phyloP scores from a whole-genome alignment of 2,329 filamentous ascomycete species.

The Beauveria asiatica region DNA sequence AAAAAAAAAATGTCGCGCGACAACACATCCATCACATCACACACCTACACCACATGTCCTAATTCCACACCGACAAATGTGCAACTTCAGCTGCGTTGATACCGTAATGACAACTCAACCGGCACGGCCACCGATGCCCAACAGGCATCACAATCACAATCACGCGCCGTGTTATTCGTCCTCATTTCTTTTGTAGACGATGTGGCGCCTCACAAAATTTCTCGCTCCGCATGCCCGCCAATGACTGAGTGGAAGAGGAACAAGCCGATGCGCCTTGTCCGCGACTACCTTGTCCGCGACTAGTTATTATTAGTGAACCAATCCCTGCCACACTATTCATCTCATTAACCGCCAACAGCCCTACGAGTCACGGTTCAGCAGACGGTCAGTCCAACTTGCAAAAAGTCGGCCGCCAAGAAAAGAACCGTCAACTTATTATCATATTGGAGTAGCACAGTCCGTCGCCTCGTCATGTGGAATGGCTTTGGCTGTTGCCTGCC shows the following conservation, averaged over 20 bases:
- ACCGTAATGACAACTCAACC: not conserved
- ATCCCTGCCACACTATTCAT: not conserved
- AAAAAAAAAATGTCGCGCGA: not conserved
- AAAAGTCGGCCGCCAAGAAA: not conserved
- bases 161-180: not conserved
- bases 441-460: not conserved
- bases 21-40: conserved; percentile 4
- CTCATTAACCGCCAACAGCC: not conserved
- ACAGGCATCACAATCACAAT: conserved; percentile 3
- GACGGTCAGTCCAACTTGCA: not conserved
- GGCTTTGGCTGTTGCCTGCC: not conserved
- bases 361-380: not conserved
- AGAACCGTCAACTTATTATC: not conserved
- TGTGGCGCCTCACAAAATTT: not conserved
- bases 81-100: not conserved
- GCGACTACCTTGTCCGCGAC: too few relatives aligned
- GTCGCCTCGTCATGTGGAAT: not conserved
- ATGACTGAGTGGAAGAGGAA: not conserved
- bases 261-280: not conserved
- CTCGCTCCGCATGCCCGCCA: not conserved
- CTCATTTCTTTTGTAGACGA: not conserved
- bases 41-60: conserved; percentile 2
- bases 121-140: not conserved
- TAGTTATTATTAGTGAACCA: not conserved
- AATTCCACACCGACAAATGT: conserved; percentile 4